These are phyloP conservation scores for Penicillium sp. DNA, from an alignment of 2,329 filamentous ascomycete genomes.

Conservation along the genomic window DNA sequence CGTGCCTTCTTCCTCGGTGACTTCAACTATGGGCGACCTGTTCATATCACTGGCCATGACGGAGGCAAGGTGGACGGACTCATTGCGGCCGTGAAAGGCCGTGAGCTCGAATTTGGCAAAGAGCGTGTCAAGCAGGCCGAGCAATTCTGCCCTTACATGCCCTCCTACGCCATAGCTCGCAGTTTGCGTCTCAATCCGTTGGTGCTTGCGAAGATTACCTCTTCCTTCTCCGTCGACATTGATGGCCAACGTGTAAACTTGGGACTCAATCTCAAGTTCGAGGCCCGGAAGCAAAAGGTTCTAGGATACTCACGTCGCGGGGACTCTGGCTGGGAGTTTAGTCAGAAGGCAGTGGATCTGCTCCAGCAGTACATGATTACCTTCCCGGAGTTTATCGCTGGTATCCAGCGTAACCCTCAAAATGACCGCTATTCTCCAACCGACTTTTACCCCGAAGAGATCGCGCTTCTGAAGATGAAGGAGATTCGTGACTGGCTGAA, in stretches of 20 bases:
- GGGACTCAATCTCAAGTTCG: conserved; percentile 94
- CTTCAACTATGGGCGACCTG: conserved; percentile 83
- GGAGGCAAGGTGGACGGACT: conserved; percentile 74
- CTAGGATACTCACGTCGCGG: conserved; percentile 89
- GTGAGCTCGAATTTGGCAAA: conserved; percentile 77
- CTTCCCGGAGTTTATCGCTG: conserved; percentile 93
- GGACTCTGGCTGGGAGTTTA: conserved; percentile 91
- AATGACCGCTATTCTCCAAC: conserved; percentile 79
- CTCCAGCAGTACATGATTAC: conserved; percentile 85
- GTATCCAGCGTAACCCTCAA: conserved; percentile 78
- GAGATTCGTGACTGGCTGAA: conserved; percentile 95
- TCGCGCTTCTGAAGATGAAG: conserved; percentile 77
- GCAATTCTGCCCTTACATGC: conserved; percentile 69
- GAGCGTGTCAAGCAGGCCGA: conserved; percentile 70
- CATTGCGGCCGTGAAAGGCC: conserved; percentile 68
- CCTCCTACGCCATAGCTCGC: conserved; percentile 84
- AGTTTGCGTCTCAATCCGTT: conserved; percentile 78
- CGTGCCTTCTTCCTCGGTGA: conserved; percentile 92
- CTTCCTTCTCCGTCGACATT: conserved; percentile 81
- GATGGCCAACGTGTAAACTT: conserved; percentile 83
- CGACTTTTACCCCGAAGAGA: conserved; percentile 75
- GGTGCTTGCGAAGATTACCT: conserved; percentile 91
- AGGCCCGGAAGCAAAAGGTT: conserved; percentile 91
- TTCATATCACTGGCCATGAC: conserved; percentile 74
- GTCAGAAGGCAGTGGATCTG: conserved; percentile 73